Conservation (phyloP, 164 flowering plant genomes). For the Santalum album region DNA sequence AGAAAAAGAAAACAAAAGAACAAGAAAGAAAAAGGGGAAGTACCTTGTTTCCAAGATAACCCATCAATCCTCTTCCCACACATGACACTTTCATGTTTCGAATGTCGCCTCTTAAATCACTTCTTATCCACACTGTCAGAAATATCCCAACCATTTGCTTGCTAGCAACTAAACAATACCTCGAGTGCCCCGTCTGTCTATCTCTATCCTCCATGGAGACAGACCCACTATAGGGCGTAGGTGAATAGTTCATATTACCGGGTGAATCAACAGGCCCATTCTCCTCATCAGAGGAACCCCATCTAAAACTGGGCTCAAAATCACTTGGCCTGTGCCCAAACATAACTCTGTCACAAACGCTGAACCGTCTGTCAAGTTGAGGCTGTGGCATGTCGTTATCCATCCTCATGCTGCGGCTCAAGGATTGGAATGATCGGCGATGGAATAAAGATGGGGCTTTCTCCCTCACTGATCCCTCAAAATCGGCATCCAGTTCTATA, state of each 20-base stretch:
- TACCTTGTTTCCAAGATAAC: constrained; percentile 82
- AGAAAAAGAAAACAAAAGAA: too few species aligned
- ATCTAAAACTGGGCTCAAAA: constrained; percentile 36
- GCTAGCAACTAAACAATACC: constrained; percentile 63
- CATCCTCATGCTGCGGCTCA: constrained; percentile 60
- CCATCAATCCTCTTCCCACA: constrained; percentile 79
- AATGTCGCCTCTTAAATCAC: constrained; percentile 48
- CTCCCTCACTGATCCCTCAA: constrained; percentile 72
- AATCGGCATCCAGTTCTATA: constrained; percentile 78
- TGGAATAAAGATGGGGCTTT: constrained; percentile 55
- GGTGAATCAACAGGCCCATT: constrained; percentile 42
- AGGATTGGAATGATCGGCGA: constrained; percentile 60
- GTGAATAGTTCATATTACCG: too few species aligned
- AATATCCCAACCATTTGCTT: constrained; percentile 77
- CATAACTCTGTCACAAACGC: constrained; percentile 57
- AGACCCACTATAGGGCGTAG: constrained; percentile 26
- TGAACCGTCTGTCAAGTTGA: constrained; percentile 49
- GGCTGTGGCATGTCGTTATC: constrained; percentile 45
- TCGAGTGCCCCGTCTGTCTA: constrained; percentile 27
- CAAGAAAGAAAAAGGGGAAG: too few species aligned
- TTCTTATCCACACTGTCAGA: constrained; percentile 55
- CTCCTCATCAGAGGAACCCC: constrained; percentile 72
- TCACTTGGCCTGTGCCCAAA: constrained; percentile 44
- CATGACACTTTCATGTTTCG: constrained; percentile 71
- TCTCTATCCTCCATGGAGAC: constrained; percentile 38